Conservation (phyloP, 768 basidiomycete genomes). For the Candolleomyces aberdarensis region DNA sequence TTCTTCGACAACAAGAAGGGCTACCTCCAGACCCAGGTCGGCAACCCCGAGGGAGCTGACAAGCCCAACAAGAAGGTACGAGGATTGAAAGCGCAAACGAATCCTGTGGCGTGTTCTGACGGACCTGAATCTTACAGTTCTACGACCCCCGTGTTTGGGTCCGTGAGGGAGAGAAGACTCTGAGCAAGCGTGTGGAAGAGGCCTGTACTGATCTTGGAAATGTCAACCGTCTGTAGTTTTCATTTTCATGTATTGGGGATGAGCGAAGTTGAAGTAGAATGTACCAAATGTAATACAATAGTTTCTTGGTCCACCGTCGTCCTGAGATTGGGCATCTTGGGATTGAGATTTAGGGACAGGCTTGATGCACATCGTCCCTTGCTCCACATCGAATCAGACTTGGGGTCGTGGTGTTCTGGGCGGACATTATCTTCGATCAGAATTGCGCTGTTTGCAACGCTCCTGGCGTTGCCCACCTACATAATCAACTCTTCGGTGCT, state of each 20-base stretch:
- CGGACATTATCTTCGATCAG: too few species aligned
- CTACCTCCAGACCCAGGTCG: constrained; percentile 88
- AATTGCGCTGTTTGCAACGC: too few species aligned
- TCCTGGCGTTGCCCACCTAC: too few species aligned
- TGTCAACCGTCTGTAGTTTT: constrained; percentile 27
- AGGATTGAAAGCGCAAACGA: not conserved
- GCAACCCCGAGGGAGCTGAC: constrained; percentile 94
- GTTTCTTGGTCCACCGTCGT: not conserved
- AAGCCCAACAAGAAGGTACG: constrained; percentile 98
- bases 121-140: constrained; percentile 39
- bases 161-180: constrained; percentile 96
- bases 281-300: constrained; percentile 1
- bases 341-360: too few species aligned
- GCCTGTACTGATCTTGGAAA: constrained; percentile 90
- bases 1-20: constrained; percentile 83
- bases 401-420: too few species aligned
- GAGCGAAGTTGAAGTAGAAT: not conserved
- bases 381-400: too few species aligned
- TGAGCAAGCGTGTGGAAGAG: constrained; percentile 82
- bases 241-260: not conserved
- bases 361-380: too few species aligned
- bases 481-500: too few species aligned
- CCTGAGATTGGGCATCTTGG: too few species aligned
- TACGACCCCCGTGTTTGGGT: constrained; percentile 99
- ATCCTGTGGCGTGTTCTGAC: not conserved